Conservation (phyloP, 768 basidiomycete species). For the Lentinula aciculospora region DNA sequence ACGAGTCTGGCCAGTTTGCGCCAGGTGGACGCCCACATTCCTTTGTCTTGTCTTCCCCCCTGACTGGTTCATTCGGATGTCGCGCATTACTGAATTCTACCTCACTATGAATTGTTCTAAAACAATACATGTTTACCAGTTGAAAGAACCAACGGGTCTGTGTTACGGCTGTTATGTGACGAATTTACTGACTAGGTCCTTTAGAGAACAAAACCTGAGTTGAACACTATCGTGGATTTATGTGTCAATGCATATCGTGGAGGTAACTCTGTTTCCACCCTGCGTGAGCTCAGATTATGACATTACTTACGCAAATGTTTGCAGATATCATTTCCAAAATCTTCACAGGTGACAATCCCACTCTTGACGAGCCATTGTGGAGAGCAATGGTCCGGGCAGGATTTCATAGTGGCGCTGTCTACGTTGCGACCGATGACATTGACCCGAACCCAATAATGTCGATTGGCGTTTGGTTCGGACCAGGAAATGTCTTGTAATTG, state of each 20-base stretch:
- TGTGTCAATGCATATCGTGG: neutral
- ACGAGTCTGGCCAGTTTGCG: no score
- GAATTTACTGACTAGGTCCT: neutral
- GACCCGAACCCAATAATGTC: neutral
- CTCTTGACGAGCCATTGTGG: neutral
- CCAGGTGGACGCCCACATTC: no score
- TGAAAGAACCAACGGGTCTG: neutral
- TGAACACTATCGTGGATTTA: neutral
- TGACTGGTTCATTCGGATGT: no score
- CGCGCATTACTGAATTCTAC: no score
- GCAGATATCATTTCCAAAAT: neutral
- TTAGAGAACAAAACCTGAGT: neutral
- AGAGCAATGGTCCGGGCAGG: neutral
- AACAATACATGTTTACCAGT: neutral
- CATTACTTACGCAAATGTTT: neutral
- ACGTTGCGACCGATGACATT: neutral
- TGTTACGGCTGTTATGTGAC: neutral
- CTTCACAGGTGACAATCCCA: neutral
- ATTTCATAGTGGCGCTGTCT: neutral
- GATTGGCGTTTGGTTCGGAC: neutral
- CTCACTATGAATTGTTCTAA: neutral
- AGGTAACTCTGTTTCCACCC: neutral
- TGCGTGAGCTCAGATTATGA: neutral
- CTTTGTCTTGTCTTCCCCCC: no score
- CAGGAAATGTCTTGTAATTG: neutral